Percentiles rank a stretch among this genome's conserved stretches.
These are phyloP conservation scores for Wickerhamomyces sydowiorum DNA, from an alignment of 805 yeast genomes.

Conservation along the genomic window DNA sequence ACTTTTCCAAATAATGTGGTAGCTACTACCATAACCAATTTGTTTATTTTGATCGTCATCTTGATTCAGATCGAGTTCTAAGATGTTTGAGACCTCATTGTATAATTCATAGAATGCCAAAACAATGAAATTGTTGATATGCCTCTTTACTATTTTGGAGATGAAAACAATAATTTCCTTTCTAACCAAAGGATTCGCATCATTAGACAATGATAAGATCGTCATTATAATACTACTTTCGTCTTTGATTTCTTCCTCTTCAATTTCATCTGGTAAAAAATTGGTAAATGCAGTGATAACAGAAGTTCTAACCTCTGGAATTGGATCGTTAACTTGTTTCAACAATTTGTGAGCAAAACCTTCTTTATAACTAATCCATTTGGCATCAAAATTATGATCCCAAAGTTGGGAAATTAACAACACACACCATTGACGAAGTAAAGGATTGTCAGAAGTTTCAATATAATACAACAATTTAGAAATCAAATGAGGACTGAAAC, in stretches of 20 bases:
- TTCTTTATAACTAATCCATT: constrained; percentile 61
- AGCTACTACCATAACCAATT: constrained; percentile 84
- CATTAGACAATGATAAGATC: constrained; percentile 64
- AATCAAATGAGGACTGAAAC: constrained; percentile 69
- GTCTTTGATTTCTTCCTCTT: constrained; percentile 44
- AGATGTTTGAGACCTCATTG: constrained; percentile 49
- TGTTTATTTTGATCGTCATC: constrained; percentile 61
- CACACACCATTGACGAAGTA: constrained; percentile 89
- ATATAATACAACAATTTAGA: constrained; percentile 61
- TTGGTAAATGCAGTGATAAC: constrained; percentile 67
- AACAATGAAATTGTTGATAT: constrained; percentile 71
- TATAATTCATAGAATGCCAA: constrained; percentile 82
- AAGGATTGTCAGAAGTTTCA: constrained; percentile 72
- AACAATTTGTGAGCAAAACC: constrained; percentile 54
- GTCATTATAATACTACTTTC: constrained; percentile 68
- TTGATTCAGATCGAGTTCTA: constrained; percentile 44
- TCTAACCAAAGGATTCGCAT: constrained; percentile 86
- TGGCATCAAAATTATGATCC: constrained; percentile 67
- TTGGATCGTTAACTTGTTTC: constrained; percentile 71
- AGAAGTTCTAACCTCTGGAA: constrained; percentile 92
- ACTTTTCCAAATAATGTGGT: constrained; percentile 84
- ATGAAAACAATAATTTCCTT: constrained; percentile 77
- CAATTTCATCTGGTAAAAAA: constrained; percentile 47
- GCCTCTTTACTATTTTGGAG: constrained; percentile 65
- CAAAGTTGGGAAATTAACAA: constrained; percentile 73